These are phyloP conservation scores for Mucor irregularis DNA, from an alignment of 371 early-diverging fungal species.

Conservation along the genomic window DNA sequence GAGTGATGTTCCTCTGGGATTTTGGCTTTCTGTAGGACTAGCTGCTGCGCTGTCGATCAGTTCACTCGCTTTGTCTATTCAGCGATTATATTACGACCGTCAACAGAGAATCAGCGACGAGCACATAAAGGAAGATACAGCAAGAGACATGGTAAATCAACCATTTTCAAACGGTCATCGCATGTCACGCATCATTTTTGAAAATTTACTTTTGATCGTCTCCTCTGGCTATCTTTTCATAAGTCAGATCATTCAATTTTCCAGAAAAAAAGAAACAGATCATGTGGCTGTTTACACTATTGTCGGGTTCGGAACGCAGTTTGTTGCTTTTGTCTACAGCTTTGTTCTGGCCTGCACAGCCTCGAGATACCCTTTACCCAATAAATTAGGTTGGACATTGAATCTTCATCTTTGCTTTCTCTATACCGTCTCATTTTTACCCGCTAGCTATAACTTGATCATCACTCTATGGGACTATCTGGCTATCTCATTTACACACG, in stretches of 20 bases:
- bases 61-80: conserved; percentile 16
- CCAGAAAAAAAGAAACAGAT: too few species aligned
- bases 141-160: conserved; percentile 1
- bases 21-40: neutral
- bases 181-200: conserved; percentile 5
- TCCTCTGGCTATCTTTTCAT: conserved; percentile 7
- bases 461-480: neutral
- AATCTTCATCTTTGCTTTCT: conserved; percentile 36
- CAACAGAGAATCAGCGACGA: neutral
- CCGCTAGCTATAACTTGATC: conserved; percentile 3
- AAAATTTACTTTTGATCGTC: conserved; percentile 1
- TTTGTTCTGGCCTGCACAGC: conserved; percentile 17
- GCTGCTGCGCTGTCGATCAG: neutral
- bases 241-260: too few species aligned
- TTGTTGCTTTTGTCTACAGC: conserved; percentile 22
- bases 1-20: too few species aligned
- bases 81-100: conserved; percentile 12
- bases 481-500: neutral
- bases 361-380: conserved; percentile 11
- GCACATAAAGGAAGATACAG: neutral
- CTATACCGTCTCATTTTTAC: conserved; percentile 14
- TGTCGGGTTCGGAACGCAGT: neutral
- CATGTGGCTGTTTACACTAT: neutral
- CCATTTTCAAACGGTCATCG: conserved; percentile 5
- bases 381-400: conserved; percentile 26